phyloP scores from a whole-genome alignment of 2,329 filamentous ascomycete species.

The Botrytis fragariae region DNA sequence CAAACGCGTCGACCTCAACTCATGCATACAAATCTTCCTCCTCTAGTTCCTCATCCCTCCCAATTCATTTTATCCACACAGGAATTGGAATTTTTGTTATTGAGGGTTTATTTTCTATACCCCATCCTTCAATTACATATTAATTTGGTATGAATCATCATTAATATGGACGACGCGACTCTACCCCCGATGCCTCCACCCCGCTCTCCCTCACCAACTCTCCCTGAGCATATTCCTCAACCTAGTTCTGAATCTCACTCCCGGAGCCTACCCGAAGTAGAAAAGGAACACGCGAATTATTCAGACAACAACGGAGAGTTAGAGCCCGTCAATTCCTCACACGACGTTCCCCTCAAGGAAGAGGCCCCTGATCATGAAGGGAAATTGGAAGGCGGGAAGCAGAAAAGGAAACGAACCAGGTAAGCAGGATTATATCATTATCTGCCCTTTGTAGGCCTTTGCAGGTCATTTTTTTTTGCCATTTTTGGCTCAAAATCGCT shows the following conservation, averaged over 20 bases:
- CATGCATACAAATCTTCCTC: conserved; percentile 12
- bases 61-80: neutral
- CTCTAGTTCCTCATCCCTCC: neutral
- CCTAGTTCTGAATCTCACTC: no score
- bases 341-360: conserved; percentile 28
- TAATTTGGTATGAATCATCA: conserved; percentile 13
- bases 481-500: neutral
- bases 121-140: neutral
- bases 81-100: neutral
- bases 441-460: neutral
- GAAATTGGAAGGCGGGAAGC: conserved; percentile 40
- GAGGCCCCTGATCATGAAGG: conserved; percentile 30
- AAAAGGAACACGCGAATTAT: conserved; percentile 21
- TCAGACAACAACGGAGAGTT: conserved; percentile 26
- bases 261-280: neutral
- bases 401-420: conserved; percentile 62
- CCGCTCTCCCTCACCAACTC: conserved; percentile 30
- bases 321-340: conserved; percentile 28
- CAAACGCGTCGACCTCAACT: conserved; percentile 19
- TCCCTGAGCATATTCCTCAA: conserved; percentile 14
- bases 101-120: neutral
- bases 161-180: conserved; percentile 38
- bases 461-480: neutral
- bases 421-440: conserved; percentile 42
- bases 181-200: conserved; percentile 29